Percentiles rank a stretch among this genome's conserved stretches.
Conservation (phyloP, 495 filamentous ascomycete genomes). For the Terfezia boudieri region DNA sequence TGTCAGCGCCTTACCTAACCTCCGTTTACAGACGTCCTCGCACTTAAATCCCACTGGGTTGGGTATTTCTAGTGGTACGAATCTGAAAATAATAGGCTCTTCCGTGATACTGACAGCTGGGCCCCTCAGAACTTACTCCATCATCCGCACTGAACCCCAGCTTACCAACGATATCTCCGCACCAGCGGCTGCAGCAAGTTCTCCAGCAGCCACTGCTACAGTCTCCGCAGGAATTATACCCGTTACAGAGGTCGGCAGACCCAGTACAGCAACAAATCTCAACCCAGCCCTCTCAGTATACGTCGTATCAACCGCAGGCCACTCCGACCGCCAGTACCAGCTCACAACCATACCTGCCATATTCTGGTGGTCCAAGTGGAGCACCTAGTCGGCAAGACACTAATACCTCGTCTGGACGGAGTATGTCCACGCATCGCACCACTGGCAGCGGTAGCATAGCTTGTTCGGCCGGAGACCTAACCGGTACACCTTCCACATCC, state of each 20-base stretch:
- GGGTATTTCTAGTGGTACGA: too few relatives aligned
- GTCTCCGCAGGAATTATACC: background rate
- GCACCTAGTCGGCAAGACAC: background rate
- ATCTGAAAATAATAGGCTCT: too few relatives aligned
- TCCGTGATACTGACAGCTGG: background rate
- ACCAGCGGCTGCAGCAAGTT: background rate
- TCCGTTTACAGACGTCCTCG: too few relatives aligned
- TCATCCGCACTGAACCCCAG: background rate
- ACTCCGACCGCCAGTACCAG: background rate
- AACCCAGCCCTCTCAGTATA: background rate
- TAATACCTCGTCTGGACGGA: background rate
- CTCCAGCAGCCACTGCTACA: background rate
- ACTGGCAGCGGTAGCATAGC: background rate
- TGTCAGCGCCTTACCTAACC: too few relatives aligned
- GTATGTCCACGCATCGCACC: background rate
- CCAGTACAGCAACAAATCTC: background rate
- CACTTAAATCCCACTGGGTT: too few relatives aligned
- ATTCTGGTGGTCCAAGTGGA: background rate
- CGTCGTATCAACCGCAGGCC: background rate
- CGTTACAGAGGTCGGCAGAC: background rate
- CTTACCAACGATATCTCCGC: background rate
- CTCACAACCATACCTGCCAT: background rate
- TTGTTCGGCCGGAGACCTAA: background rate
- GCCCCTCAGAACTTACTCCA: background rate
- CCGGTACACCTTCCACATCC: background rate